Base-by-base conservation (phyloP, 345 rosid genomes). In the Salix caprea region DNA sequence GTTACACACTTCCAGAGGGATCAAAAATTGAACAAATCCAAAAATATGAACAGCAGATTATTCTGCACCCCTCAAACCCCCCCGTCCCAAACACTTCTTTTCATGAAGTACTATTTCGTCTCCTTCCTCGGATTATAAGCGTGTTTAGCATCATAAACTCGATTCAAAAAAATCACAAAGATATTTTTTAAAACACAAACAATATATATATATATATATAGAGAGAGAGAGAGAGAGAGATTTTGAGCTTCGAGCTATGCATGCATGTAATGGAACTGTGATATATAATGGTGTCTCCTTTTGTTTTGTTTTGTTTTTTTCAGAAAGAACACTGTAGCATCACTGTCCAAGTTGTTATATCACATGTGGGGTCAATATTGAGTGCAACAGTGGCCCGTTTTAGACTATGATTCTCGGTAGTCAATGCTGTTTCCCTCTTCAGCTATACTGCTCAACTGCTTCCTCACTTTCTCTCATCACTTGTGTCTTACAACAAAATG, bases 401-500 rank as follows among this genome's bases (percentile, higher is more conserved):
- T 44, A 52, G 69, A 60, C 37, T 64, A 64, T 56, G 52, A 72
- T 61, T 76, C 65, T 16, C 30, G 23, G 19, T 50, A 24, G 80
- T 82, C 83, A 75, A 81, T 77, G 74, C 72, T 28, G 11, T 71
- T 76, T 84, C 60, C 75, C 72, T 75, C 64, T 42, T 74, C 61
- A 68, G 84, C 61, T 74, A 37, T 76, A 71, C 72, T 78, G 73
- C 70, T 79, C 80, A 24, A 61, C 85, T 79, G 73, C 79, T 39
- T 18, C 69, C 72, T 40, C 50, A 14, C 81, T 82, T 80, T 24
- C 82, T 77, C 78, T 82, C 78, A 70, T 64, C 71, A 34, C 81
- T 19, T 66, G 62, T 26, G 65, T 73, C 39, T 81, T 65, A 9
- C 60, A 39, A 67, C 77, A 74, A 75, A 40, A 73, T 75, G 71